These are phyloP conservation scores for Dendrobium catenatum DNA, from an alignment of 106 monocot species.

Conservation along the genomic window DNA sequence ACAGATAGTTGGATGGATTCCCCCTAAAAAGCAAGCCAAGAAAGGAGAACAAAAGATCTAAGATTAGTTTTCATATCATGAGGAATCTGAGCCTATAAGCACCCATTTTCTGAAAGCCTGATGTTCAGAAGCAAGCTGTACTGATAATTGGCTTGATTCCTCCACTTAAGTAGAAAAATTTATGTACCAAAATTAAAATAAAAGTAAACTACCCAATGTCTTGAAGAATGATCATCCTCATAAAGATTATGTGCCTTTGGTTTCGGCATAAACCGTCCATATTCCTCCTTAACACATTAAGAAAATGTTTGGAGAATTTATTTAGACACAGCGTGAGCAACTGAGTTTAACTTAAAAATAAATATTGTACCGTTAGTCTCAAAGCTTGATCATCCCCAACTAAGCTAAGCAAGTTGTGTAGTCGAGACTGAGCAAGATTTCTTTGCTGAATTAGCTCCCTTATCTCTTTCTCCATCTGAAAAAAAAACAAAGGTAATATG, in stretches of 20 bases:
- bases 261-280: neutral
- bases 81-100: neutral
- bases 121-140: neutral
- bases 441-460: slow-evolving; percentile 69
- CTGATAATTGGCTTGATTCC: neutral
- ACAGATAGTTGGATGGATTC: slow-evolving; percentile 21
- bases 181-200: neutral
- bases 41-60: slow-evolving; percentile 2
- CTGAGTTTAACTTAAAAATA: neutral
- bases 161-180: neutral
- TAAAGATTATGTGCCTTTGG: neutral
- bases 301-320: neutral
- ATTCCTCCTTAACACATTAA: neutral
- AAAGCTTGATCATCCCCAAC: slow-evolving; percentile 45
- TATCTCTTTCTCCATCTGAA: slow-evolving; percentile 88
- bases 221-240: slow-evolving; percentile 1
- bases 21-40: slow-evolving; percentile 16
- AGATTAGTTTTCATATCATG: neutral
- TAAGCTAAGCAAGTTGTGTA: slow-evolving; percentile 58
- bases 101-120: slow-evolving; percentile 47
- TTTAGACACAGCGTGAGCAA: neutral
- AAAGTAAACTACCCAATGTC: neutral
- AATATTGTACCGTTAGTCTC: slow-evolving; percentile 40
- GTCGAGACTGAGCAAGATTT: slow-evolving; percentile 76
- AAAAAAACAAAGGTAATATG: neutral